Evolutionary conservation across 2,329 filamentous ascomycete genomes (phyloP).

Genomic region (Aureobasidium sp.): DNA sequence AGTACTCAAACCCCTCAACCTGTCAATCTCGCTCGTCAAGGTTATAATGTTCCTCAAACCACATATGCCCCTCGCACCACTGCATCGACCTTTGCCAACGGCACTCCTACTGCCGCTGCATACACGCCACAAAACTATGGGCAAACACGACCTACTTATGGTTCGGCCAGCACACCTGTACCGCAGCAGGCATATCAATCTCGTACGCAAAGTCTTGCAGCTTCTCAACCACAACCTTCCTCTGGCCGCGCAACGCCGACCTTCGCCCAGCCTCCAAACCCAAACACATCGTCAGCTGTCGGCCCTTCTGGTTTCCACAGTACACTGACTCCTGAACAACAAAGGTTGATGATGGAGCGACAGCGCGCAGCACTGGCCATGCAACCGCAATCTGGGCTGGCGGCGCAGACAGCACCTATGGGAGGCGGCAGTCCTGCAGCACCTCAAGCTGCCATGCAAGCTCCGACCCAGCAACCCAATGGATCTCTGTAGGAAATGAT

Average conservation of each 20-base stretch:
- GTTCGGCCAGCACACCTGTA: background rate
- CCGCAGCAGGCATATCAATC: background rate
- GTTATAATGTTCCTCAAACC: conserved; percentile 6
- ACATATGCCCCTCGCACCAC: conserved; percentile 9
- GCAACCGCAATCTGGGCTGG: conserved; percentile 21
- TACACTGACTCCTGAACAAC: conserved; percentile 28
- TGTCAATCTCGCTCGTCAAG: background rate
- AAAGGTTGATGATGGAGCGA: conserved; percentile 30
- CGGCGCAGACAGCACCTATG: conserved; percentile 13
- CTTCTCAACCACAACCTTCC: conserved; percentile 19
- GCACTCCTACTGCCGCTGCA: background rate
- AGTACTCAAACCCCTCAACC: conserved; percentile 7
- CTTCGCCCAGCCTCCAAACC: conserved; percentile 23
- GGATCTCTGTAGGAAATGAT: background rate
- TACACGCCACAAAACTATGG: conserved; percentile 11
- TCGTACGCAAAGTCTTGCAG: background rate
- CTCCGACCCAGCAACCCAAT: background rate
- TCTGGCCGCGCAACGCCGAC: conserved; percentile 24
- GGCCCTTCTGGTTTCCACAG: conserved; percentile 23
- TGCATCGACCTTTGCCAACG: conserved; percentile 17
- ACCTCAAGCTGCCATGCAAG: conserved; percentile 2
- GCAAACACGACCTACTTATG: conserved; percentile 9
- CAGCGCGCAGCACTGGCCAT: conserved; percentile 29
- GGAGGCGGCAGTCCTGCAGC: conserved; percentile 2
- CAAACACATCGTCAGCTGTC: conserved; percentile 14